Evolutionary conservation across 192 early-diverging fungal genomes (phyloP), one percentile per base, ranked within the genome.

Genomic region (Neocallimastix lanati): DNA sequence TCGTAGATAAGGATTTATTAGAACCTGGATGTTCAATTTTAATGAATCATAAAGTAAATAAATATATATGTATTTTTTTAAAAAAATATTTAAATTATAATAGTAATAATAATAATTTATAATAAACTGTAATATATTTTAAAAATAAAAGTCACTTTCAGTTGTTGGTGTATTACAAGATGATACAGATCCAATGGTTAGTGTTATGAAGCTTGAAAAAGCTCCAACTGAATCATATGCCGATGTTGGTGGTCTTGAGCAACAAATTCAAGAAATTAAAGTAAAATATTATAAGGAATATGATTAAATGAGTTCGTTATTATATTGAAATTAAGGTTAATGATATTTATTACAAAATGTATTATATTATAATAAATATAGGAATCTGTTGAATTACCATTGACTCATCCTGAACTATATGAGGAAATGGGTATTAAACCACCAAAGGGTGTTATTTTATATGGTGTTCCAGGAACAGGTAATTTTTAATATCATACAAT

Each of bases 381-480:
- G 87, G 94, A 96, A 85, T 93, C 97, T 29, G 96, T 99, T 16
- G 97, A 98, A 85, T 87, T 99, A 78, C 97, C 97, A 3, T 84
- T 99, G 80, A 99, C 97, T 2, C 94, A 98, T 82, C 95, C 95
- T 4, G 97, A 99, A 85, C 82, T 98, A 78, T 99, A 98, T 83
- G 95, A 96, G 85, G 94, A 99, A 83, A 98, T 99, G 93, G 97
- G 97, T 78, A 98, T 99, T 81, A 94, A 95, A 81, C 97, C 97
- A 14, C 97, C 97, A 29, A 96, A 96, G 86, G 97, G 97, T 78
- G 96, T 97, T 38, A 94, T 98, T 82, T 87, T 98, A 28, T 98
- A 99, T 82, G 96, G 95, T 82, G 91, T 93, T 25, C 96, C 95
- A 2, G 97, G 96, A 79, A 94, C 93, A 16, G 91, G 91, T 81